Conservation (phyloP, 306 rosid species). For the Carpinus fangiana region DNA sequence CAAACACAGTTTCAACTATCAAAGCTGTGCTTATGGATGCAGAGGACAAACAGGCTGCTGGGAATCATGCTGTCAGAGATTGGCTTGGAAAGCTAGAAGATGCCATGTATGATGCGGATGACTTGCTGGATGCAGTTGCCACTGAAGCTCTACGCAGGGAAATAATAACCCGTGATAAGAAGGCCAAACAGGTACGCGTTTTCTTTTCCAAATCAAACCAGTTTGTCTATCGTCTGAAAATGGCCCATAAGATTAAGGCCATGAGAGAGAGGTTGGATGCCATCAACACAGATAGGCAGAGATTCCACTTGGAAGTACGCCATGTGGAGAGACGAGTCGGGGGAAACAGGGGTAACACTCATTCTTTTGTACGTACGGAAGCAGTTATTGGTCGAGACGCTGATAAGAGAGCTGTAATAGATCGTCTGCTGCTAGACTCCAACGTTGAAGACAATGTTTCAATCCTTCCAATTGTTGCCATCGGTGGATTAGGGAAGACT, state of each 20-base stretch:
- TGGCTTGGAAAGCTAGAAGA: not conserved
- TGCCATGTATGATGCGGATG: not conserved
- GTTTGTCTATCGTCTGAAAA: not conserved
- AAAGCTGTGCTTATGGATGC: no score
- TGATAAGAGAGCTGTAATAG: not conserved
- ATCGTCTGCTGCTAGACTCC: not conserved
- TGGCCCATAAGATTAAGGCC: not conserved
- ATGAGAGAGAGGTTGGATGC: not conserved
- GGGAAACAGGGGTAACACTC: not conserved
- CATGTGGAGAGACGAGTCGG: no score
- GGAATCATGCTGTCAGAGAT: not conserved
- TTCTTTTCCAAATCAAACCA: no score
- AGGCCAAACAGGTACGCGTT: not conserved
- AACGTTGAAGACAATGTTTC: not conserved
- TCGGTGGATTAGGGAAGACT: constrained; percentile 29
- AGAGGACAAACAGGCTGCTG: not conserved
- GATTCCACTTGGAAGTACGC: not conserved
- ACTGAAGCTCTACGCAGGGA: not conserved
- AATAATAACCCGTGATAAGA: not conserved
- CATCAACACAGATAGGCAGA: not conserved
- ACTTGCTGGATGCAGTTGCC: not conserved
- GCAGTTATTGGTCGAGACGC: constrained; percentile 19
- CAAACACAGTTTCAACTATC: no score
- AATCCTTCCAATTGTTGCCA: constrained; percentile 17
- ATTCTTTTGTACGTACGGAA: not conserved